A percentile compares a stretch with the other conserved stretches of the same genome.
Evolutionary conservation across 2,329 filamentous ascomycete species (phyloP).

Genomic region (Xylaria sp.): DNA sequence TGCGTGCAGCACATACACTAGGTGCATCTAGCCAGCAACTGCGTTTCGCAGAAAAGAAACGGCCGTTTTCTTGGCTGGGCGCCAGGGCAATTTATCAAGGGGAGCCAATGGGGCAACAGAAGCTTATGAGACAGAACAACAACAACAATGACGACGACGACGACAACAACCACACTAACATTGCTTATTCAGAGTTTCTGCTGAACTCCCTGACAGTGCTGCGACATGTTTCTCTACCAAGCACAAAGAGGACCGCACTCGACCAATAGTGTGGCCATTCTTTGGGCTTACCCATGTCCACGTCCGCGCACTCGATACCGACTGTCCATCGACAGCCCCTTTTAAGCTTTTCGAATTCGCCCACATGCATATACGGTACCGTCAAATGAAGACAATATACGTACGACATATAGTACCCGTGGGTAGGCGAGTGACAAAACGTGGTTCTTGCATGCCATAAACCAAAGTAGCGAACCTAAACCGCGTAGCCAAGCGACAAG

Average conservation of each 20-base stretch:
- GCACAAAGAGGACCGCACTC: not conserved
- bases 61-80: not conserved
- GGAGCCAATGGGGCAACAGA: not conserved
- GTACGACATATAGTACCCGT: too few species aligned
- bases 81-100: not conserved
- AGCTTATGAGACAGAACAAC: not conserved
- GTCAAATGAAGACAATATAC: too few species aligned
- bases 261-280: not conserved
- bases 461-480: too few species aligned
- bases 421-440: too few species aligned
- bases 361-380: too few species aligned
- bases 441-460: too few species aligned
- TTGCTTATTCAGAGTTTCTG: not conserved
- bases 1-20: not conserved
- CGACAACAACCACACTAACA: not conserved
- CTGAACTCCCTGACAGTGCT: constrained; percentile 3
- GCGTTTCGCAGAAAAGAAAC: constrained; percentile 11
- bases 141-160: too few species aligned
- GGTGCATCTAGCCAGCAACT: not conserved
- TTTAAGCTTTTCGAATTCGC: too few species aligned
- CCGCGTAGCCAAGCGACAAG: not conserved
- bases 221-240: not conserved
- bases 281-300: not conserved
- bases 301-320: too few species aligned
- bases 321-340: too few species aligned